phyloP scores from a whole-genome alignment of 1,139 yeast species.

The Geotrichum reessii region DNA sequence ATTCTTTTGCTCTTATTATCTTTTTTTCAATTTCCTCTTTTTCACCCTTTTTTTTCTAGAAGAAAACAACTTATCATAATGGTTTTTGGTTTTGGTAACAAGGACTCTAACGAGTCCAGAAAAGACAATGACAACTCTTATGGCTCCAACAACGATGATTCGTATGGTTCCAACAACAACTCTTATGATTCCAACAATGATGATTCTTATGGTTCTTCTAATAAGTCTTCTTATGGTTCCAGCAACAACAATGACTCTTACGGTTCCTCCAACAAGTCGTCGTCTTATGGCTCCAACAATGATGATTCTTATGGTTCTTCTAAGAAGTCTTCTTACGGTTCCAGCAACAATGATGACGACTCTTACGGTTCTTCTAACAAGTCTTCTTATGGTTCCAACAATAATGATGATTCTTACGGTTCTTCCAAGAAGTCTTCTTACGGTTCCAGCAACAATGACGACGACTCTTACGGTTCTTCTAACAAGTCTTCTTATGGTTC shows the following conservation, averaged over 20 bases:
- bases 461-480: constrained; percentile 8
- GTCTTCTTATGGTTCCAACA: constrained; percentile 22
- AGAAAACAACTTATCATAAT: neutral
- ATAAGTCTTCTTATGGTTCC: too few relatives aligned
- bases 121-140: constrained; percentile 13
- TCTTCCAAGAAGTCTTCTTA: constrained; percentile 17
- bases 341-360: constrained; percentile 20
- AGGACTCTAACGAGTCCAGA: constrained; percentile 12
- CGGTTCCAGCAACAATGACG: constrained; percentile 9
- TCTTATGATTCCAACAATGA: constrained; percentile 17
- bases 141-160: constrained; percentile 13
- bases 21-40: too few relatives aligned
- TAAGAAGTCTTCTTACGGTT: too few relatives aligned
- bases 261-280: too few relatives aligned
- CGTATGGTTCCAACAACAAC: constrained; percentile 18
- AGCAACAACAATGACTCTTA: constrained; percentile 22
- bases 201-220: constrained; percentile 20
- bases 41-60: neutral
- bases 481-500: constrained; percentile 22
- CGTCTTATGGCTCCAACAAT: constrained; percentile 31
- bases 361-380: constrained; percentile 19
- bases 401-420: constrained; percentile 15
- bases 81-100: constrained; percentile 10
- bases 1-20: neutral
- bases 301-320: constrained; percentile 12